Evolutionary conservation across 2,329 filamentous ascomycete genomes (phyloP).

Genomic region (Ascochyta viciae-villosae): DNA sequence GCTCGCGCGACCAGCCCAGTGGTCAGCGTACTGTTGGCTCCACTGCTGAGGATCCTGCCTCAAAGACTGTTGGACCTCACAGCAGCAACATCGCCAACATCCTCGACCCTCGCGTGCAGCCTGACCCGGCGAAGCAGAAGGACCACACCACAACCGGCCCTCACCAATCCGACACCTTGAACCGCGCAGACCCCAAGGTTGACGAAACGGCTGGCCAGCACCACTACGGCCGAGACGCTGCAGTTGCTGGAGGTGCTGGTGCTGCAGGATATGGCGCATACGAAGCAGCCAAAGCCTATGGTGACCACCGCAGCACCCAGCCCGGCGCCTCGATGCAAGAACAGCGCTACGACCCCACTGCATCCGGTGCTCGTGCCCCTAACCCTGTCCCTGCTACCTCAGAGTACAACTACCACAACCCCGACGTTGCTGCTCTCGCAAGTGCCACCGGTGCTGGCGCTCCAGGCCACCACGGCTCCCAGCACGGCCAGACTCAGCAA

Average conservation of each 20-base stretch:
- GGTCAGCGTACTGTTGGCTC: slow-evolving; percentile 31
- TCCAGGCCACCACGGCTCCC: neutral
- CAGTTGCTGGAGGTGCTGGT: slow-evolving; percentile 40
- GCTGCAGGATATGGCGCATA: slow-evolving; percentile 44
- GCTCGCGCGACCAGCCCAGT: slow-evolving; percentile 22
- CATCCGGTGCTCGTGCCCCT: slow-evolving; percentile 29
- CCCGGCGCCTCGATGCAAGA: slow-evolving; percentile 38
- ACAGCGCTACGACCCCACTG: slow-evolving; percentile 40
- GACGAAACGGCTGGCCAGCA: slow-evolving; percentile 29
- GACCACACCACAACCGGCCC: slow-evolving; percentile 34
- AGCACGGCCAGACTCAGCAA: slow-evolving; percentile 3
- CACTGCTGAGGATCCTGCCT: slow-evolving; percentile 33
- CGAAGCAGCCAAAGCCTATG: slow-evolving; percentile 40
- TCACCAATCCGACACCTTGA: slow-evolving; percentile 36
- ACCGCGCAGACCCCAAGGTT: slow-evolving; percentile 36
- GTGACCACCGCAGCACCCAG: slow-evolving; percentile 40
- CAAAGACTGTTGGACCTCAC: slow-evolving; percentile 40
- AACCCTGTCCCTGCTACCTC: slow-evolving; percentile 28
- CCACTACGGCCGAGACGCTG: slow-evolving; percentile 37
- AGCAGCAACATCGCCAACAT: slow-evolving; percentile 43
- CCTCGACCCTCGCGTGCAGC: slow-evolving; percentile 40
- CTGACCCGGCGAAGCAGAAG: slow-evolving; percentile 40
- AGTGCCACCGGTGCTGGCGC: slow-evolving; percentile 1
- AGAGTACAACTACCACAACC: slow-evolving; percentile 25
- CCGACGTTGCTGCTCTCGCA: slow-evolving; percentile 12